phyloP scores from a whole-genome alignment of 805 yeast genomes.

The Ogataea neopini region DNA sequence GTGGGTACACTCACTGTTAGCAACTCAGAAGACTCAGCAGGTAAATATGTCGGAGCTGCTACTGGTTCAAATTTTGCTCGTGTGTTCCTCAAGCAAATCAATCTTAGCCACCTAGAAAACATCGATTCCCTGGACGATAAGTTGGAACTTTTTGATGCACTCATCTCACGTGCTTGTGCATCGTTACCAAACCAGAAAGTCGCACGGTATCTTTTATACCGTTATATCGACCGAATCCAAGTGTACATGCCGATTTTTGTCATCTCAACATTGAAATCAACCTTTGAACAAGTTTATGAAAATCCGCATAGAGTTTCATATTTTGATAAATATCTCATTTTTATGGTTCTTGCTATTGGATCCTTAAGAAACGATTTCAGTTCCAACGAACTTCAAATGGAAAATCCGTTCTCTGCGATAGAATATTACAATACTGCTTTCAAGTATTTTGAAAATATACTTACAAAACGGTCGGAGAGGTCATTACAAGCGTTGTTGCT shows the following conservation, averaged over 20 bases:
- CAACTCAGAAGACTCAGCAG: slow-evolving; percentile 13
- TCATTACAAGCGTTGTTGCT: slow-evolving; percentile 26
- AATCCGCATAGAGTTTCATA: slow-evolving; percentile 17
- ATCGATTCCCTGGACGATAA: slow-evolving; percentile 7
- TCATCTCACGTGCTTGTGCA: slow-evolving; percentile 25
- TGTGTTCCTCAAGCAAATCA: slow-evolving; percentile 23
- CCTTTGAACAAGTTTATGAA: slow-evolving; percentile 15
- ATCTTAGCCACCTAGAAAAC: slow-evolving; percentile 19
- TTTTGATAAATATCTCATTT: slow-evolving; percentile 25
- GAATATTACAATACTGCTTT: slow-evolving; percentile 28
- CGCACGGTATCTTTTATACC: slow-evolving; percentile 15
- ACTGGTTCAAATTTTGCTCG: slow-evolving; percentile 30
- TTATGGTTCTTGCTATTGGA: slow-evolving; percentile 27
- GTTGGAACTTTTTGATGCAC: slow-evolving; percentile 21
- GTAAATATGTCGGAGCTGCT: slow-evolving; percentile 31
- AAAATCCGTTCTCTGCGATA: slow-evolving; percentile 22
- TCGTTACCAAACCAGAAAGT: slow-evolving; percentile 22
- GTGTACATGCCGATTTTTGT: slow-evolving; percentile 23
- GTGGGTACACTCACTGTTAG: slow-evolving; percentile 28
- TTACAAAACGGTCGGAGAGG: slow-evolving; percentile 24
- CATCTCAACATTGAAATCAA: slow-evolving; percentile 15
- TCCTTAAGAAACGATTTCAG: slow-evolving; percentile 9
- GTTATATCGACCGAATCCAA: slow-evolving; percentile 24
- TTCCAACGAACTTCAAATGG: slow-evolving; percentile 6
- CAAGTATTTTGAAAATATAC: slow-evolving; percentile 25